These are phyloP conservation scores for Tolypocladium amazonense DNA, from an alignment of 2,329 filamentous ascomycete genomes.

Conservation along the genomic window DNA sequence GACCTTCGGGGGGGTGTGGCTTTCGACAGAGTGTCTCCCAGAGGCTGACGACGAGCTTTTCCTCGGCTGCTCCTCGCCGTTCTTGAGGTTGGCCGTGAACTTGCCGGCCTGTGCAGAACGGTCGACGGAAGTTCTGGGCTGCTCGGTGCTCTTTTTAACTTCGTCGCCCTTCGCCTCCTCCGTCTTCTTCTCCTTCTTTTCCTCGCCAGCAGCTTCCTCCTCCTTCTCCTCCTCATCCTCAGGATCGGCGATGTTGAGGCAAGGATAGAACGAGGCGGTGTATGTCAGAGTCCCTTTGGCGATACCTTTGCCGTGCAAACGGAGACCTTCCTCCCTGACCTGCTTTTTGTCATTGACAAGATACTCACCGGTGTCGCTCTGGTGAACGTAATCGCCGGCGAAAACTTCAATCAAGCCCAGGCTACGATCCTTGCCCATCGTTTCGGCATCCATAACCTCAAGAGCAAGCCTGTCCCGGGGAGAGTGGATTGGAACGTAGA, in stretches of 20 bases:
- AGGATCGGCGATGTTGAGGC: constrained; percentile 76
- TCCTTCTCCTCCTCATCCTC: constrained; percentile 64
- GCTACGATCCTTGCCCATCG: constrained; percentile 79
- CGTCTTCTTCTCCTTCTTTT: constrained; percentile 5
- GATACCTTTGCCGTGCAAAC: constrained; percentile 60
- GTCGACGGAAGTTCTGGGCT: constrained; percentile 6
- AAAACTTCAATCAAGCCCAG: constrained; percentile 72
- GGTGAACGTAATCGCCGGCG: constrained; percentile 66
- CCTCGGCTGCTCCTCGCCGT: constrained; percentile 11
- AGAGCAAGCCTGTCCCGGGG: constrained; percentile 72
- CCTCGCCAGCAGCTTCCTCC: constrained; percentile 20
- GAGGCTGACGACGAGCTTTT: constrained; percentile 25
- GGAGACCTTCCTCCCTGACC: constrained; percentile 54
- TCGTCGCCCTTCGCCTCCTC: neutral
- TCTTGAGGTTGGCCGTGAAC: constrained; percentile 26
- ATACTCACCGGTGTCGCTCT: constrained; percentile 74
- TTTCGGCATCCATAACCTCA: constrained; percentile 96
- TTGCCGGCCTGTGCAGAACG: constrained; percentile 28
- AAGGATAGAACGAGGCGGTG: constrained; percentile 82
- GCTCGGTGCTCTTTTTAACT: constrained; percentile 2
- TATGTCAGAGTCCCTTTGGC: constrained; percentile 75
- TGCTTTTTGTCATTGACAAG: constrained; percentile 67
- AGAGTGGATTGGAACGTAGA: constrained; percentile 87
- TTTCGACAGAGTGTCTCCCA: constrained; percentile 20
- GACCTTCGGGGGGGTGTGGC: constrained; percentile 60